Evolutionary conservation across 1,284 basidiomycete species (phyloP), one percentile per base, ranked within the genome.

Genomic region (Amylostereum areolatum): DNA sequence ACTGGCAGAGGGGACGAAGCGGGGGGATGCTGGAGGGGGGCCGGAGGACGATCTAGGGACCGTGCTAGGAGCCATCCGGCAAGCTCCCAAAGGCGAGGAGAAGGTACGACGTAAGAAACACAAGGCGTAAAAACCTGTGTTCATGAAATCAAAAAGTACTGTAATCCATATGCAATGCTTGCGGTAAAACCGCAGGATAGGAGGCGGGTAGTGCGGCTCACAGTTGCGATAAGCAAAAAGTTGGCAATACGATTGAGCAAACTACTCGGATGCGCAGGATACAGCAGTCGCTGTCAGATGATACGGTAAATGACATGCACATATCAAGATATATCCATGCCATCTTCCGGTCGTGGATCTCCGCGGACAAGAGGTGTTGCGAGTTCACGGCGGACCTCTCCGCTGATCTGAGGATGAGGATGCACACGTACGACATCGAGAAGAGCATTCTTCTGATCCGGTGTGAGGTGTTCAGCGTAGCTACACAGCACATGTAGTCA

Each of bases 391-490:
- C 97, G 79, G 50, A 99, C 85, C 68, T 99, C 97, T 0, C 84
- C 75, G 41, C 89, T 81, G 61, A 99, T 97, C 59, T 94, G 89
- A 1, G 86, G 76, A 65, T 99, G 97, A 8, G 86, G 83, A 46
- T 92, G 88, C 3, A 82, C 87, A 32, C 94, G 81, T 47, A 97
- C 78, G 37, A 98, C 90, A 61, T 99, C 97, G 49, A 98, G 70
- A n/a, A 99, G 72, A 0, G 96, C 94, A 61, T 97, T 92, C 66
- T 98, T 99, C 65, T 99, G 97, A 66, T 99, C 96, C 0, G 90
- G 89, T 0, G 97, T 97, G 56, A 99, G 66, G 68, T 99, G 96
- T n/a, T 90, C 85, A 33, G 92, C 91, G 68, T 99, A 99, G 60
- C 93, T 95, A 56, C 18, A 18, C 18, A 18, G 18, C 18, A 18